Conservation (phyloP, 805 yeast species). For the Ogataea henricii region DNA sequence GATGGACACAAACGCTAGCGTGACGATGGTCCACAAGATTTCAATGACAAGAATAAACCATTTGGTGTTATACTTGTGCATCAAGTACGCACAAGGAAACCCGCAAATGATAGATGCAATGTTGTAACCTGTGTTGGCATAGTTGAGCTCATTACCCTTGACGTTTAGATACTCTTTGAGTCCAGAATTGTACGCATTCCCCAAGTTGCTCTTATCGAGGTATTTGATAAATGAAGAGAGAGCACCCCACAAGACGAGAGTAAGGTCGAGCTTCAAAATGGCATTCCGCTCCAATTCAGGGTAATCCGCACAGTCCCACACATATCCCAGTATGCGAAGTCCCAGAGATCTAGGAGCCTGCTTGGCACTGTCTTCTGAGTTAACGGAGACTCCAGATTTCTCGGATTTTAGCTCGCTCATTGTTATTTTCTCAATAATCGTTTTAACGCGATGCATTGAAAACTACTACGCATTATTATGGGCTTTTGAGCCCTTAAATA, state of each 20-base stretch:
- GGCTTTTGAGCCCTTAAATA: too few relatives aligned
- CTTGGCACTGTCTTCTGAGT: background rate
- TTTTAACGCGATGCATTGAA: too few relatives aligned
- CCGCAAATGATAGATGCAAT: conserved; percentile 63
- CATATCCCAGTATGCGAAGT: conserved; percentile 3
- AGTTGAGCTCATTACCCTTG: conserved; percentile 60
- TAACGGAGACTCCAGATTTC: background rate
- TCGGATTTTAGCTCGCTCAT: conserved; percentile 4
- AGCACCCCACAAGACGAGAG: conserved; percentile 32
- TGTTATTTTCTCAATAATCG: too few relatives aligned
- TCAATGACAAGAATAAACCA: conserved; percentile 56
- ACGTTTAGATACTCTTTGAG: conserved; percentile 55
- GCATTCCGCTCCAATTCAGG: conserved; percentile 35
- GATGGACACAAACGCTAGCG: conserved; percentile 54
- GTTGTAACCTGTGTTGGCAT: conserved; percentile 57
- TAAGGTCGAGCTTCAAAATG: conserved; percentile 35
- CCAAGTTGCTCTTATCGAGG: conserved; percentile 58
- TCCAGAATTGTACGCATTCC: conserved; percentile 66
- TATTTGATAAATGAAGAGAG: conserved; percentile 48
- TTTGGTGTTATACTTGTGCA: conserved; percentile 57
- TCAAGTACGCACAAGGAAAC: conserved; percentile 58
- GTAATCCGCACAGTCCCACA: conserved; percentile 32
- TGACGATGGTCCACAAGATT: conserved; percentile 64
- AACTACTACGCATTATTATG: too few relatives aligned
- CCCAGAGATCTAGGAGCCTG: background rate